Evolutionary conservation across 306 rosid genomes (phyloP).

Genomic region (Pterocarpus macrocarpus): DNA sequence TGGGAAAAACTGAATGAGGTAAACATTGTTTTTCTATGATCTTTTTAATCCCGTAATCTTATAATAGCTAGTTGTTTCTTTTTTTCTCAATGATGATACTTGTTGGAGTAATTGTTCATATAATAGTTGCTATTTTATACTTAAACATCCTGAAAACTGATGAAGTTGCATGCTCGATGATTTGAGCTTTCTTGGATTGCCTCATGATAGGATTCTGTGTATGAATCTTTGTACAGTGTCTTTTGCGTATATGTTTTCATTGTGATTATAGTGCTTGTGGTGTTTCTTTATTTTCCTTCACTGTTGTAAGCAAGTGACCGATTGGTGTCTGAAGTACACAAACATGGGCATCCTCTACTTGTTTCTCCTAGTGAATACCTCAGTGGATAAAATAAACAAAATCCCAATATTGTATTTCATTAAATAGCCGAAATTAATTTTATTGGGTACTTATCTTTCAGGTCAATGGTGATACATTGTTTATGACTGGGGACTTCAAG

Average conservation of each 20-base stretch:
- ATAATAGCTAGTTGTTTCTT: background rate
- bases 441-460: conserved; percentile 50
- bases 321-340: background rate
- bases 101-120: conserved; percentile 4
- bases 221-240: conserved; percentile 4
- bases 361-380: no score
- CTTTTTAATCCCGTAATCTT: conserved; percentile 9
- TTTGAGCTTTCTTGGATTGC: conserved; percentile 25
- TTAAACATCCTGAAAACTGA: conserved; percentile 16
- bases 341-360: background rate
- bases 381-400: no score
- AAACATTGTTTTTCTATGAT: conserved; percentile 32
- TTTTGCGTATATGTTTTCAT: background rate
- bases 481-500: conserved; percentile 91
- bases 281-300: background rate
- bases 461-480: conserved; percentile 96
- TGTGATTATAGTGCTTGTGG: background rate
- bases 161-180: conserved; percentile 5
- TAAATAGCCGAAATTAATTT: background rate
- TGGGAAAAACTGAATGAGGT: conserved; percentile 99
- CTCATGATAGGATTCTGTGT: background rate
- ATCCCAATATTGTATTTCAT: no score
- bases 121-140: conserved; percentile 23
- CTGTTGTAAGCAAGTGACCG: background rate
- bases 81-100: conserved; percentile 25